Conservation (phyloP, 2,329 filamentous ascomycete species). For the Beauveria pseudobassiana region DNA sequence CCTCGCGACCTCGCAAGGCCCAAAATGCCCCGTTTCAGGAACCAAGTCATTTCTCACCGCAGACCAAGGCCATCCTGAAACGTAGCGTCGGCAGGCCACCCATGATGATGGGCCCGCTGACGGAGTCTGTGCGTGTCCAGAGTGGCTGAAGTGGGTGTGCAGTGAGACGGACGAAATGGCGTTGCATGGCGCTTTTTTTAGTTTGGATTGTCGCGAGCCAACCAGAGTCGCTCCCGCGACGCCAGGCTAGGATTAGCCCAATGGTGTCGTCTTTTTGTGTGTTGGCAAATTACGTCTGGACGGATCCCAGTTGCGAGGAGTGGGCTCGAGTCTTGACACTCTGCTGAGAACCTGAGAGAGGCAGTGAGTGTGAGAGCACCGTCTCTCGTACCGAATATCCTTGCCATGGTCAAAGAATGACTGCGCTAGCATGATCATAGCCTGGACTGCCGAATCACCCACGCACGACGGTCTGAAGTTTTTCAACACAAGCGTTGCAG, state of each 20-base stretch:
- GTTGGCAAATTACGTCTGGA: background rate
- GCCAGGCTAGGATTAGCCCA: background rate
- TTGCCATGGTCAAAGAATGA: background rate
- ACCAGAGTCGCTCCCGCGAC: background rate
- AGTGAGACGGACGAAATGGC: slow-evolving; percentile 1
- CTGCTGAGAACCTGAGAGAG: background rate
- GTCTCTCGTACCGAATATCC: background rate
- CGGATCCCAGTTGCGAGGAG: background rate
- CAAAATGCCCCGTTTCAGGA: slow-evolving; percentile 20
- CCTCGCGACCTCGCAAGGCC: slow-evolving; percentile 13
- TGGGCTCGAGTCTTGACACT: background rate
- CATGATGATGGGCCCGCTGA: slow-evolving; percentile 13
- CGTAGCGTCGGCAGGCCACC: slow-evolving; percentile 13
- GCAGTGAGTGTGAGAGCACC: too few species aligned
- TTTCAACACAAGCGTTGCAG: background rate
- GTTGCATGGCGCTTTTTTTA: background rate
- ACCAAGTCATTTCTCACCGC: slow-evolving; percentile 22
- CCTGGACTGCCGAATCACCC: background rate
- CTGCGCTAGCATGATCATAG: background rate
- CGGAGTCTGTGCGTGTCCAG: slow-evolving; percentile 8
- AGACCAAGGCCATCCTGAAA: slow-evolving; percentile 22
- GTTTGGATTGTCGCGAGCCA: slow-evolving; percentile 3
- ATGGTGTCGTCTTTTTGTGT: background rate
- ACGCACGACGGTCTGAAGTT: background rate
- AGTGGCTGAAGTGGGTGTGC: slow-evolving; percentile 1